Base-by-base conservation (phyloP, 2,329 filamentous ascomycete genomes). In the Westerdykella aurantiaca region DNA sequence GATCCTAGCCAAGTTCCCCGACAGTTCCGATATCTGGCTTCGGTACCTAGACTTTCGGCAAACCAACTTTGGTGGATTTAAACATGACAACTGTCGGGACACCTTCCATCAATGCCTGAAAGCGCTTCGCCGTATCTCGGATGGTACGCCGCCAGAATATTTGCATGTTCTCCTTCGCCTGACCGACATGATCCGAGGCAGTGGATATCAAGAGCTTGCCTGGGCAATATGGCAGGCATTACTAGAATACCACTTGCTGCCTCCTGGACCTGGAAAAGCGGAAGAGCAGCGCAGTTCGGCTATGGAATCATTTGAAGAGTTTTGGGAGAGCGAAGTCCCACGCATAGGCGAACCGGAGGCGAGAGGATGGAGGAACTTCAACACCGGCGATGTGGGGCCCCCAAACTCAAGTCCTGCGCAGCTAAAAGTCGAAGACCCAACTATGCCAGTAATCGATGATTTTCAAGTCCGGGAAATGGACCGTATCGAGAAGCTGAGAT, bases 301-400 rank as follows among this genome's bases (percentile, higher is more conserved):
- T 13, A 22, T 38, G 37, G 31, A 37, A 14, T 18, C 23, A 17
- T 86, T 95, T 48, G 72, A 78, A 38, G 76, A 82, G 2, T 95
- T 93, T 50, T 97, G 93, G 93, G 88, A 95, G 46, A 86, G 82
- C 44, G 91, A 96, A 59, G 75, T 81, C 0, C 73, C 85, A 0
- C 79, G 91, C 5, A 77, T 95, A 42, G 91, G 91, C 9, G 91
- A 97, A 54, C 58, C 68, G 1, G 74, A 72, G 2, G 83, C 88
- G 2, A 72, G 75, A 48, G 88, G 89, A 1, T 96, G 89, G 89
- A 62, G 57, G 2, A 57, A 70, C n/a, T 82, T 74, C 51, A 65
- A 39, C 42, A 43, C 48, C 23, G 50, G 60, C 9, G 57, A 56
- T 17, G 39, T 42, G 16, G n/a, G 34, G 12, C 38, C 45, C 9